Conservation (phyloP, 257 asterid genomes). For the Solanum infundibuliforme region DNA sequence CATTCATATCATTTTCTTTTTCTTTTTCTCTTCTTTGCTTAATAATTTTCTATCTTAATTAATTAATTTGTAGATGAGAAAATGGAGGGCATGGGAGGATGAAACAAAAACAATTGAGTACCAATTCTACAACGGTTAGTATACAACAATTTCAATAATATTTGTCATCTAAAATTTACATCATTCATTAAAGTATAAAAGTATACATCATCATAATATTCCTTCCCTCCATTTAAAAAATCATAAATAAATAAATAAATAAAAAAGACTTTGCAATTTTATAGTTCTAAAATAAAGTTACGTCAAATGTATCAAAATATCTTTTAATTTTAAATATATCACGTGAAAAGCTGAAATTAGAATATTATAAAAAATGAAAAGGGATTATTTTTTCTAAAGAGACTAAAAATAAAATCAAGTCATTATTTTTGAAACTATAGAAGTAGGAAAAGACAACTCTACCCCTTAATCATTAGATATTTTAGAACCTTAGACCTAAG, state of each 20-base stretch:
- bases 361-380: neutral
- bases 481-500: neutral
- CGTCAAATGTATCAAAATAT: neutral
- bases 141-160: neutral
- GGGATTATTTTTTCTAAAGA: no score
- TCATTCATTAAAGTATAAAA: neutral
- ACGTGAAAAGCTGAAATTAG: neutral
- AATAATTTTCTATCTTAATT: neutral
- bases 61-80: conserved; percentile 16
- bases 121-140: conserved; percentile 16
- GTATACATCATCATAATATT: neutral
- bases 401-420: neutral
- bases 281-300: neutral
- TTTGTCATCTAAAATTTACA: neutral
- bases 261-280: neutral
- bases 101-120: conserved; percentile 15
- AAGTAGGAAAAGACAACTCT: neutral
- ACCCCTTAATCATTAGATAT: neutral
- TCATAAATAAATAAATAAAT: no score
- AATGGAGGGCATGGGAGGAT: conserved; percentile 23
- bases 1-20: neutral
- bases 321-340: neutral
- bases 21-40: neutral
- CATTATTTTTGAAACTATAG: neutral
- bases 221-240: neutral